phyloP scores from a whole-genome alignment of 257 asterid species.

The Solanum verrucosum region DNA sequence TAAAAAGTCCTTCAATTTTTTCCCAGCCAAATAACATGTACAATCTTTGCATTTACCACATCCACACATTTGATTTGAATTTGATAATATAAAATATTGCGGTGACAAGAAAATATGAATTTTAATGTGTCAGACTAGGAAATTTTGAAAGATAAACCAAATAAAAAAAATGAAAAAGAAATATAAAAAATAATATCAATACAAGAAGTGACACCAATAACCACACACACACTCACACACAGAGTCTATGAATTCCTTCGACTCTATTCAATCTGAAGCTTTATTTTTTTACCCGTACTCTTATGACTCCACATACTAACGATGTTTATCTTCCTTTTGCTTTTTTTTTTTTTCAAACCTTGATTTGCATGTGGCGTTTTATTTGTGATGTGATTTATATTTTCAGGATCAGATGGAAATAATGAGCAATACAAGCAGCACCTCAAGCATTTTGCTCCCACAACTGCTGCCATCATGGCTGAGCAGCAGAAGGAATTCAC shows the following conservation, averaged over 20 bases:
- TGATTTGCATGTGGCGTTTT: constrained; percentile 4
- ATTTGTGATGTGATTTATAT: constrained; percentile 4
- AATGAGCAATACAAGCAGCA: constrained; percentile 31
- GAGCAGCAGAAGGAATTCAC: constrained; percentile 53
- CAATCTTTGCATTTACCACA: background rate
- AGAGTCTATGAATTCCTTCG: background rate
- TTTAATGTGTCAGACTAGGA: background rate
- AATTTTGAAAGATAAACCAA: background rate
- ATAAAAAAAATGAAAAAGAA: background rate
- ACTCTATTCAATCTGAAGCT: background rate
- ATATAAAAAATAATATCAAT: background rate
- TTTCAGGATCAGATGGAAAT: constrained; percentile 41
- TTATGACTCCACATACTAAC: background rate
- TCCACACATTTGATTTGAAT: background rate
- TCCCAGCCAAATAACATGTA: background rate
- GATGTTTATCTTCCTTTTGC: background rate
- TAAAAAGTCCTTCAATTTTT: background rate
- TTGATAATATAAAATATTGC: background rate
- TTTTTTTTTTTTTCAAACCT: background rate
- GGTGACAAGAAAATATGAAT: background rate
- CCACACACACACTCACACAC: background rate
- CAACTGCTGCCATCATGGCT: constrained; percentile 1
- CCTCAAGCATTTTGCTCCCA: constrained; percentile 9
- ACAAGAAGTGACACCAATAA: background rate
- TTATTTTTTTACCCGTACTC: background rate